Evolutionary conservation across 1,139 yeast species (phyloP).

Genomic region (Pichia sp.): DNA sequence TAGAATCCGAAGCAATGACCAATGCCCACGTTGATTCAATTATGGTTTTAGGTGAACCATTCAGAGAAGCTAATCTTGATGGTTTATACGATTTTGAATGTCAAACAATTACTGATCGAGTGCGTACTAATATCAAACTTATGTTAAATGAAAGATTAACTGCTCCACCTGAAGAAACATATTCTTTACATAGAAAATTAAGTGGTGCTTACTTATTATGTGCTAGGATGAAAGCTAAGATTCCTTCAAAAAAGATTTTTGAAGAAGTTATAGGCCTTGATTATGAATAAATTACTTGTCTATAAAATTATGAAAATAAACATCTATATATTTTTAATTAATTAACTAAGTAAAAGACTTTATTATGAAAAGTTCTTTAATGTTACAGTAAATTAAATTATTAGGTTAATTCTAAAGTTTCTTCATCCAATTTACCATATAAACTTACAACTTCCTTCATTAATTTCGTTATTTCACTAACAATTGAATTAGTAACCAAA

Average conservation of each 20-base stretch:
- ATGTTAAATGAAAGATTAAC: constrained; percentile 89
- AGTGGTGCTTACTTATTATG: constrained; percentile 92
- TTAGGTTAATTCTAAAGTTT: constrained; percentile 23
- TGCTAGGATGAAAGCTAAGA: constrained; percentile 75
- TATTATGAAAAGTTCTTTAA: too few relatives aligned
- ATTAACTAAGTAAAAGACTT: too few relatives aligned
- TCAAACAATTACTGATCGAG: constrained; percentile 92
- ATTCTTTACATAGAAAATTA: constrained; percentile 86
- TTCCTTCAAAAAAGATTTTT: constrained; percentile 77
- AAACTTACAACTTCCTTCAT: constrained; percentile 49
- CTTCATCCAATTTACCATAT: constrained; percentile 43
- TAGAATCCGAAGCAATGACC: constrained; percentile 82
- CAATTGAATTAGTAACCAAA: constrained; percentile 62
- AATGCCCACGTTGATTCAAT: constrained; percentile 90
- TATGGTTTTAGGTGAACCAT: constrained; percentile 88
- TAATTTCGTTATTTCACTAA: constrained; percentile 58
- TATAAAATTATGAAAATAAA: too few relatives aligned
- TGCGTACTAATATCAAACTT: constrained; percentile 73
- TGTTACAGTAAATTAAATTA: not conserved
- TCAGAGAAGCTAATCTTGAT: constrained; percentile 51
- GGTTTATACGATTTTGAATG: constrained; percentile 60
- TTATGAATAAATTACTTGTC: constrained; percentile 19
- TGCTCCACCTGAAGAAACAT: constrained; percentile 98
- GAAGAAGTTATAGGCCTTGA: constrained; percentile 58
- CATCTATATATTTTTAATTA: too few relatives aligned